phyloP scores from a whole-genome alignment of 106 monocot genomes.

The Triglochin maritima region DNA sequence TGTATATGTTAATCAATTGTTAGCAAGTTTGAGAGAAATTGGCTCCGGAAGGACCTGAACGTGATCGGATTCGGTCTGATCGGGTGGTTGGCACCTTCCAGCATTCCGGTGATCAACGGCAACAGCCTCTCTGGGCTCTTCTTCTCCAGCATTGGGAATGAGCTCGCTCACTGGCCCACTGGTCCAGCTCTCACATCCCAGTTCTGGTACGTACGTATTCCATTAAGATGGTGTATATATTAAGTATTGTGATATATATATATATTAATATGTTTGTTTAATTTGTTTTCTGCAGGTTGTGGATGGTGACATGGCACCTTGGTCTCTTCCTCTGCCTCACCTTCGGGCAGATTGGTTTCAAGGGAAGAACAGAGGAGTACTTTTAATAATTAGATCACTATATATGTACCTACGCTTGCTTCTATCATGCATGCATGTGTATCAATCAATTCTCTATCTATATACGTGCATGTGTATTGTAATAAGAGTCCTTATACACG shows the following conservation, averaged over 20 bases:
- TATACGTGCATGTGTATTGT: not conserved
- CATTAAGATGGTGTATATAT: not conserved
- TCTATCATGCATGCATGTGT: not conserved
- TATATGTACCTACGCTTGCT: not conserved
- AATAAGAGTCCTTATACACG: no score
- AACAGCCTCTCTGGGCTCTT: slow-evolving; percentile 88
- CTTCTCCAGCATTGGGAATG: slow-evolving; percentile 80
- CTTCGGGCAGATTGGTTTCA: slow-evolving; percentile 95
- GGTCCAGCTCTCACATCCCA: slow-evolving; percentile 74
- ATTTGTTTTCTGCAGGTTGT: slow-evolving; percentile 45
- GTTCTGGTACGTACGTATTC: slow-evolving; percentile 47
- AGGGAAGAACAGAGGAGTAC: slow-evolving; percentile 74
- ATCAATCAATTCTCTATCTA: not conserved
- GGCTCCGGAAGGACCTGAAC: slow-evolving; percentile 60
- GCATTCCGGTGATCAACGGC: slow-evolving; percentile 78
- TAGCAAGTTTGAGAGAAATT: slow-evolving; percentile 64
- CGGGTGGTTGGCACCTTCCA: slow-evolving; percentile 89
- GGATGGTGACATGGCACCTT: slow-evolving; percentile 91
- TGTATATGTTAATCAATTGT: not conserved
- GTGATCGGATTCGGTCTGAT: slow-evolving; percentile 78
- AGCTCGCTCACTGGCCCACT: slow-evolving; percentile 88
- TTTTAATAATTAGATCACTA: slow-evolving; percentile 20
- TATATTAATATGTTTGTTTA: not conserved
- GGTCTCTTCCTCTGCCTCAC: slow-evolving; percentile 83
- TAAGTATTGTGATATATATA: no score